phyloP scores from a whole-genome alignment of 495 filamentous ascomycete species.

The Hamigera avellanea region DNA sequence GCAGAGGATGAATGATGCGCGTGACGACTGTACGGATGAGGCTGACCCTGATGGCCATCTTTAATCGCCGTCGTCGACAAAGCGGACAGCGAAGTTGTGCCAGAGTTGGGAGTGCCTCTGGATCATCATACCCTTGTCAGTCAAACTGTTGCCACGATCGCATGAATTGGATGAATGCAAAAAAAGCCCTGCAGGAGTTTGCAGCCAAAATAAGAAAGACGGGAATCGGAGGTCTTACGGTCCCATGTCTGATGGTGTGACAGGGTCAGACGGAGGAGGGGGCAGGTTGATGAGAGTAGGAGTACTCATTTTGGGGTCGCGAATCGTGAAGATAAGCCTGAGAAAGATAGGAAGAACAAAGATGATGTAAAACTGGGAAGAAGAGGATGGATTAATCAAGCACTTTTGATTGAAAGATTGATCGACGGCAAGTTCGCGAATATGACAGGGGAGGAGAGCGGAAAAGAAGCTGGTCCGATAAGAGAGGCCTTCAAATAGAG shows the following conservation, averaged over 20 bases:
- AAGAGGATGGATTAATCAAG: too few species aligned
- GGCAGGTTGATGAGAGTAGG: constrained; percentile 79
- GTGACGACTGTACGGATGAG: constrained; percentile 44
- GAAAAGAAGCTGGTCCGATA: too few species aligned
- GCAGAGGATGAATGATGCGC: constrained; percentile 34
- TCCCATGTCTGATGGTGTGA: constrained; percentile 77
- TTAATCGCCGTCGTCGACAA: constrained; percentile 89
- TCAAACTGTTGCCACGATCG: constrained; percentile 1
- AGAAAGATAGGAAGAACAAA: too few species aligned
- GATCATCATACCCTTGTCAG: constrained; percentile 5
- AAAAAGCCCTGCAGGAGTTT: constrained; percentile 2
- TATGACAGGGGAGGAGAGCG: too few species aligned
- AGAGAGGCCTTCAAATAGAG: too few species aligned
- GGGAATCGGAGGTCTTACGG: constrained; percentile 49
- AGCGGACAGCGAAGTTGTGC: constrained; percentile 73
- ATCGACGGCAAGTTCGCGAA: too few species aligned
- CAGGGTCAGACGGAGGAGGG: constrained; percentile 69
- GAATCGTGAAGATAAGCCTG: too few species aligned
- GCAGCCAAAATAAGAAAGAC: constrained; percentile 1
- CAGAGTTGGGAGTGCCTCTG: constrained; percentile 86
- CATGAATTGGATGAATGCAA: constrained; percentile 4
- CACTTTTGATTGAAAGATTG: too few species aligned
- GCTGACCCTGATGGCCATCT: constrained; percentile 76
- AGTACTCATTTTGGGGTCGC: constrained; percentile 23
- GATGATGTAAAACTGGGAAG: too few species aligned